Conservation (phyloP, 768 basidiomycete genomes). For the Boletus rubropictus region DNA sequence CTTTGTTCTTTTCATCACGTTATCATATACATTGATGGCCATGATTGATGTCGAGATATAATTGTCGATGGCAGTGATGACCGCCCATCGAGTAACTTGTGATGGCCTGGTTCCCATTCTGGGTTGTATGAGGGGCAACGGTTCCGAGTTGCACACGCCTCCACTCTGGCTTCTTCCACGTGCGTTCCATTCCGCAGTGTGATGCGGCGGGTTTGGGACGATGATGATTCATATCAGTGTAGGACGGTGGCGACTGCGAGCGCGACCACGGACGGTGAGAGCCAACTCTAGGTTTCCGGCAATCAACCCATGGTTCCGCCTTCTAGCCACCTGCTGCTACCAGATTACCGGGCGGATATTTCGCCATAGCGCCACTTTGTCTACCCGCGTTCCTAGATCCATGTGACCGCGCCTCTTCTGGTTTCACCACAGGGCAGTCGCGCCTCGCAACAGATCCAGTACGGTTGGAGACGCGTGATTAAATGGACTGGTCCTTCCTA, state of each 20-base stretch:
- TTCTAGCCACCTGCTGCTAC: not conserved
- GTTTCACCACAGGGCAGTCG: not conserved
- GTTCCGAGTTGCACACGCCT: slow-evolving; percentile 6
- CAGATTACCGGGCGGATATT: not conserved
- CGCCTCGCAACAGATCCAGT: not conserved
- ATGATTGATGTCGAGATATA: slow-evolving; percentile 13
- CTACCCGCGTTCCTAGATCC: not conserved
- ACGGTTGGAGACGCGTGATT: not conserved
- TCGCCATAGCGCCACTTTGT: not conserved
- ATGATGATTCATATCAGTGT: not conserved
- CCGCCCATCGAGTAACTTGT: not conserved
- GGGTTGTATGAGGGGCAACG: not conserved
- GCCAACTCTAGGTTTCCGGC: not conserved
- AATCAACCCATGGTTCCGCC: slow-evolving; percentile 1
- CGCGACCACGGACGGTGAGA: not conserved
- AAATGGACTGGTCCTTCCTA: too few relatives aligned
- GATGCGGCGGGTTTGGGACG: not conserved
- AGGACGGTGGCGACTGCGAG: not conserved
- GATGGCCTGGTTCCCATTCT: slow-evolving; percentile 3
- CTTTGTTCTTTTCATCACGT: not conserved
- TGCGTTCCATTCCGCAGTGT: slow-evolving; percentile 10
- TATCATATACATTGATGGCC: slow-evolving; percentile 3
- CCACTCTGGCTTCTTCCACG: not conserved
- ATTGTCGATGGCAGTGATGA: slow-evolving; percentile 9
- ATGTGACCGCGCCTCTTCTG: not conserved